These are phyloP conservation scores for Stropharia rugosoannulata DNA, from an alignment of 768 basidiomycete genomes.

Conservation along the genomic window DNA sequence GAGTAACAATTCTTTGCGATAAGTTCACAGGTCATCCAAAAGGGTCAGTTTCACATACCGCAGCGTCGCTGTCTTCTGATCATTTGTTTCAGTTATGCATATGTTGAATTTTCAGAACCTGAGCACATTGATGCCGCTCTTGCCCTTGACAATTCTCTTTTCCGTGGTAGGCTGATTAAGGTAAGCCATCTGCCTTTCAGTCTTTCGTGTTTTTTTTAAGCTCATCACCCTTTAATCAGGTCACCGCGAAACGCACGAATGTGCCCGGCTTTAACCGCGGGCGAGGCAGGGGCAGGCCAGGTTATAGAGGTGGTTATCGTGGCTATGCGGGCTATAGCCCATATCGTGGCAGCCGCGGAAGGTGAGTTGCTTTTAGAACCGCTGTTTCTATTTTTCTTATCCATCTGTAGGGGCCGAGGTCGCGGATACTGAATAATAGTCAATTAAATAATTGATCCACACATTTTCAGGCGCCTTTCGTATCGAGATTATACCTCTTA, in stretches of 20 bases:
- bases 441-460: neutral
- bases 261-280: constrained; percentile 89
- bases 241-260: constrained; percentile 95
- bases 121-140: constrained; percentile 89
- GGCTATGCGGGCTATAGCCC: constrained; percentile 55
- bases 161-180: constrained; percentile 91
- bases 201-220: neutral
- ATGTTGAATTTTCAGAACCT: constrained; percentile 97
- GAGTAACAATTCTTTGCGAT: constrained; percentile 98
- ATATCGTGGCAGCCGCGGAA: constrained; percentile 68
- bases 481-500: neutral
- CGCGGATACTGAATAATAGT: constrained; percentile 56
- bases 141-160: constrained; percentile 94
- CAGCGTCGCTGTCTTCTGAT: neutral
- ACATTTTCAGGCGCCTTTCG: neutral
- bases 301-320: constrained; percentile 44
- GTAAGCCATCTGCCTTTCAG: constrained; percentile 33
- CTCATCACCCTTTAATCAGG: constrained; percentile 43
- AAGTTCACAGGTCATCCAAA: constrained; percentile 99
- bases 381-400: neutral
- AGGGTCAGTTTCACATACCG: constrained; percentile 56
- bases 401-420: constrained; percentile 46
- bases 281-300: constrained; percentile 66
- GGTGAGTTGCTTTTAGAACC: constrained; percentile 43
- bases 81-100: constrained; percentile 72